phyloP scores from a whole-genome alignment of 345 rosid genomes.

The Hypericum androsaemum region DNA sequence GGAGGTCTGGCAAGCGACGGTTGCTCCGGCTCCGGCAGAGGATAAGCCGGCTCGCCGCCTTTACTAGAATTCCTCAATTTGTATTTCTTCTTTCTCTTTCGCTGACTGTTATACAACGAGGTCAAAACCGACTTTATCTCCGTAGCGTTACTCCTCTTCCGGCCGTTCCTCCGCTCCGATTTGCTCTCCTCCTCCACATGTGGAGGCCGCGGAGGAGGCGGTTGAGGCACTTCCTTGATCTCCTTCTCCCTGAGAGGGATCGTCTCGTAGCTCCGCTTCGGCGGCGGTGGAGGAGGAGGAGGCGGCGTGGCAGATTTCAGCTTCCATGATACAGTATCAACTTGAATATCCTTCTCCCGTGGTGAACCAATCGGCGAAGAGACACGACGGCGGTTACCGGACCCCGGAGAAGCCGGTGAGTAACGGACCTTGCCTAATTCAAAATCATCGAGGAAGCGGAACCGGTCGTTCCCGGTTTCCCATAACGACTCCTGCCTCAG shows the following conservation, averaged over 20 bases:
- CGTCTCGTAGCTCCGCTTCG: constrained; percentile 28
- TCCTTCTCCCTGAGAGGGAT: constrained; percentile 24
- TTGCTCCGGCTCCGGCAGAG: constrained; percentile 12
- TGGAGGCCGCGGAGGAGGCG: constrained; percentile 27
- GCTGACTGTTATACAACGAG: constrained; percentile 37
- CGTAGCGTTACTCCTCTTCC: constrained; percentile 58
- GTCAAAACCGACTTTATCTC: constrained; percentile 66
- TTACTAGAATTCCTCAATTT: constrained; percentile 21
- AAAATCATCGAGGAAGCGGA: constrained; percentile 65
- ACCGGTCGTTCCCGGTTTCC: constrained; percentile 36
- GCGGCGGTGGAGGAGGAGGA: constrained; percentile 21
- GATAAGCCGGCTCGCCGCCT: constrained; percentile 10
- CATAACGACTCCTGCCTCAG: constrained; percentile 36
- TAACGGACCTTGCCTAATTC: constrained; percentile 33
- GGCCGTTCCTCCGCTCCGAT: constrained; percentile 29
- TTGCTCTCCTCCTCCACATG: constrained; percentile 1
- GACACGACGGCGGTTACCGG: constrained; percentile 10
- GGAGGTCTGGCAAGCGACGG: constrained; percentile 25
- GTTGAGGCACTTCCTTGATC: constrained; percentile 22
- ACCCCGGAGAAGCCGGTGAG: constrained; percentile 4
- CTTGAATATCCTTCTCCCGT: constrained; percentile 42
- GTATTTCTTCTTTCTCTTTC: constrained; percentile 55
- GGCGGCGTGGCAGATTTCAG: constrained; percentile 17
- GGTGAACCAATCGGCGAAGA: constrained; percentile 29
- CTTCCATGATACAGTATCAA: constrained; percentile 56